Conservation (phyloP, 331 rosid genomes). For the Quercus lobata region DNA sequence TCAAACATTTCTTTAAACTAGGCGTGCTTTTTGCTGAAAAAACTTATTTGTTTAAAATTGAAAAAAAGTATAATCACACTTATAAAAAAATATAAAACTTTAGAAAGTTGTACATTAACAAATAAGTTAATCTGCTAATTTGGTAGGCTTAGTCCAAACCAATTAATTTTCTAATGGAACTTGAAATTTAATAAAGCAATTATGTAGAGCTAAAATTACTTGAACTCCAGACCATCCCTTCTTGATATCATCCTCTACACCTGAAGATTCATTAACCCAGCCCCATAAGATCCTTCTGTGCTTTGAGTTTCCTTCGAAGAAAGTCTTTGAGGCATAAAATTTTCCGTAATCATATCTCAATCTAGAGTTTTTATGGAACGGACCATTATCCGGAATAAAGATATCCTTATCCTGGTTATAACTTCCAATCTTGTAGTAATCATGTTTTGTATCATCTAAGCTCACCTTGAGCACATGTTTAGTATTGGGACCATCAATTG, state of each 20-base stretch:
- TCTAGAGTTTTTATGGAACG: constrained; percentile 17
- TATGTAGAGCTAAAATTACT: constrained; percentile 21
- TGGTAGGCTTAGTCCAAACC: background rate
- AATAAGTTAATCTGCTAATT: too few relatives aligned
- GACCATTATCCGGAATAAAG: constrained; percentile 46
- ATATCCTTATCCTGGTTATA: constrained; percentile 36
- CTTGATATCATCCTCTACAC: constrained; percentile 47
- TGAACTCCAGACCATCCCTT: constrained; percentile 91
- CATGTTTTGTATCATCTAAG: constrained; percentile 53
- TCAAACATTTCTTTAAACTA: too few relatives aligned
- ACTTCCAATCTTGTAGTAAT: constrained; percentile 61
- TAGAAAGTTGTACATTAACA: too few relatives aligned
- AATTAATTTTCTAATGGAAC: too few relatives aligned
- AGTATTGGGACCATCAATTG: constrained; percentile 20
- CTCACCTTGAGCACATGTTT: constrained; percentile 78
- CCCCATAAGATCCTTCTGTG: constrained; percentile 67
- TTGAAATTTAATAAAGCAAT: too few relatives aligned
- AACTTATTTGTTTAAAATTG: too few relatives aligned
- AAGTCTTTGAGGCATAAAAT: constrained; percentile 85
- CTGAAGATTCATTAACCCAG: constrained; percentile 81
- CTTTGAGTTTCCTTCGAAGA: constrained; percentile 44
- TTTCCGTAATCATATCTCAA: constrained; percentile 83
- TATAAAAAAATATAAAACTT: too few relatives aligned
- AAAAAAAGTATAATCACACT: too few relatives aligned
- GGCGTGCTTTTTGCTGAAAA: too few relatives aligned